These are phyloP conservation scores for Colletotrichum lentis DNA, from an alignment of 2,329 filamentous ascomycete species.

Conservation along the genomic window DNA sequence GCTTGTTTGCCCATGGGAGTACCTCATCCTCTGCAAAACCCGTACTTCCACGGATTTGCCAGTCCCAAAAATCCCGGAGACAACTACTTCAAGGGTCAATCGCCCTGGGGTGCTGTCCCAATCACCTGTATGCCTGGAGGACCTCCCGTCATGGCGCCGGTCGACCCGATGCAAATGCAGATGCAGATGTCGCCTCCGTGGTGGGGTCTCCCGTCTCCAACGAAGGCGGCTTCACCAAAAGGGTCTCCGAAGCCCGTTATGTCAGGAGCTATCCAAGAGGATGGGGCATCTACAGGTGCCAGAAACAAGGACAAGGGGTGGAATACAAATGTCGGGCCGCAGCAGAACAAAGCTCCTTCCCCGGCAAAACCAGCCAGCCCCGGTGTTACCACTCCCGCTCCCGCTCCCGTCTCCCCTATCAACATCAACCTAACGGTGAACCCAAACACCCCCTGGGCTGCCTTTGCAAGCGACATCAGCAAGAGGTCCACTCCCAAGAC, in stretches of 20 bases:
- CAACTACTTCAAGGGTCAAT: slow-evolving; percentile 22
- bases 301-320: slow-evolving; percentile 39
- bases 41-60: slow-evolving; percentile 53
- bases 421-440: slow-evolving; percentile 34
- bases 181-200: slow-evolving; percentile 16
- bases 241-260: slow-evolving; percentile 24
- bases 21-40: slow-evolving; percentile 54
- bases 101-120: slow-evolving; percentile 30
- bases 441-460: slow-evolving; percentile 36
- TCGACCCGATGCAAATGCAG: slow-evolving; percentile 22
- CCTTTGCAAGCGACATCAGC: slow-evolving; percentile 16
- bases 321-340: slow-evolving; percentile 35
- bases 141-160: slow-evolving; percentile 13
- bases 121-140: slow-evolving; percentile 26
- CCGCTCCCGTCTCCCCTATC: slow-evolving; percentile 28
- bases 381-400: slow-evolving; percentile 10
- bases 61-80: slow-evolving; percentile 38
- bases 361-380: slow-evolving; percentile 10
- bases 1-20: slow-evolving; percentile 52
- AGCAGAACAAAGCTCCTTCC: slow-evolving; percentile 7
- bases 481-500: slow-evolving; percentile 28
- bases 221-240: slow-evolving; percentile 5
- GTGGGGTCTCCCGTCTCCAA: slow-evolving; percentile 20
- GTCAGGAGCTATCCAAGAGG: slow-evolving; percentile 24
- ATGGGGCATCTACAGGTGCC: slow-evolving; percentile 11